Evolutionary conservation across 1,284 basidiomycete genomes (phyloP), one percentile per base, ranked within the genome.

Genomic region (Ustanciosporium gigantosporum): DNA sequence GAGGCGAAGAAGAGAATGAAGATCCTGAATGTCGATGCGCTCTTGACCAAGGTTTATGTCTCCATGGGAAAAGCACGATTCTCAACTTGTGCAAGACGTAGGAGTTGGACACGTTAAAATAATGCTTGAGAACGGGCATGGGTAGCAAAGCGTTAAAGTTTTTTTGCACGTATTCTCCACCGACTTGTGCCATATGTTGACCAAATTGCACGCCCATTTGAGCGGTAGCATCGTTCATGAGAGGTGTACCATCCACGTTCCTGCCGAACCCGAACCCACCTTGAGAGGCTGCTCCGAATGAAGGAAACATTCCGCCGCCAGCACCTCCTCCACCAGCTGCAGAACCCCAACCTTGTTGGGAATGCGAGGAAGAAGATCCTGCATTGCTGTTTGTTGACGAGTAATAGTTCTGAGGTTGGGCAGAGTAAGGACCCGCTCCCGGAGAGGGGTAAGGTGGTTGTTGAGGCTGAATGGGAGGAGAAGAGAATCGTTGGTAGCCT

Each of bases 131-230:
- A 31, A 74, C 46, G 8, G 72, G 70, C 50, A 72, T 68, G 46
- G 69, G 61, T 8, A 73, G 66, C 25, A 69, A 38, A 16, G 71
- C 46, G 68, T 60, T 58, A 48, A 67, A 62, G 78, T 97, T 96
- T 80, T 88, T 89, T 79, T 94, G 89, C 29, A 98, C 87, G 66
- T 98, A 98, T 50, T 94, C 90, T 75, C 94, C 91, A 0, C 94
- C 94, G 0, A 91, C 94, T 13, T 87, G 86, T 1, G 96, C 89
- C 0, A 93, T 92, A 66, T 86, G 91, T 67, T 88, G 87, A 5
- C 94, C 92, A 36, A 98, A 86, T 79, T 97, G 94, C 83, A 98
- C 89, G 24, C 94, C 91, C 80, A 98, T 88, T 79, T 95, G 90
- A 0, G 94, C 89, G 3, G 95, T 97, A 3, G 91, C 87, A 76